phyloP scores from a whole-genome alignment of 2,329 filamentous ascomycete genomes.

The Aspergillus jensenii region DNA sequence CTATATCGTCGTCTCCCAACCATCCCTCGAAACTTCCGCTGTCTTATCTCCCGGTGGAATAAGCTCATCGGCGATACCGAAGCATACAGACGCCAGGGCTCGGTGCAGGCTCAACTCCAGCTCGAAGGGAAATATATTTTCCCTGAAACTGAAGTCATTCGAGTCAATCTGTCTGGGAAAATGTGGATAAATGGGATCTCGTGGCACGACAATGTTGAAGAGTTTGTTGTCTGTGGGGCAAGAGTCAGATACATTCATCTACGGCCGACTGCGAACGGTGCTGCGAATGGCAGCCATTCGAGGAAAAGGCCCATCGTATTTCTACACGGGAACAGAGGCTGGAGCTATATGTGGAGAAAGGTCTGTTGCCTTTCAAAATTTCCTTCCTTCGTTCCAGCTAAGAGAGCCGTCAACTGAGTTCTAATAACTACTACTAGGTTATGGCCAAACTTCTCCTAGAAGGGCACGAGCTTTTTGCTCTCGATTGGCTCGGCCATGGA shows the following conservation, averaged over 20 bases:
- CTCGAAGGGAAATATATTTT: background rate
- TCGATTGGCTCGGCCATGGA: background rate
- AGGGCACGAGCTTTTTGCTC: slow-evolving; percentile 1
- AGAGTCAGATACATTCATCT: background rate
- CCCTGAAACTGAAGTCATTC: background rate
- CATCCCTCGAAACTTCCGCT: background rate
- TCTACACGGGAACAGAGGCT: background rate
- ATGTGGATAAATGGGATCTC: background rate
- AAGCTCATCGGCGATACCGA: background rate
- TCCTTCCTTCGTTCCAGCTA: too few species aligned
- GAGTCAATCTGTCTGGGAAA: background rate
- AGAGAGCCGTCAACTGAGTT: too few species aligned
- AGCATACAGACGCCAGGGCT: background rate
- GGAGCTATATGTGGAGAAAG: background rate
- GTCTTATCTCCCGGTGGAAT: background rate
- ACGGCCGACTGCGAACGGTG: background rate
- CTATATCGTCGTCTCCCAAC: background rate
- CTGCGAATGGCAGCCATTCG: background rate
- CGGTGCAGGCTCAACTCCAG: background rate
- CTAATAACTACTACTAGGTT: background rate
- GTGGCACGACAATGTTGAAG: background rate
- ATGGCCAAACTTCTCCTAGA: background rate
- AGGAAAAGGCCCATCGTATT: background rate
- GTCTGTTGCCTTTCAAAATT: background rate
- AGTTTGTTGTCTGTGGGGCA: background rate